Percentiles rank a stretch among this genome's conserved stretches.
Conservation (phyloP, 2,329 filamentous ascomycete species). For the Falciphora oryzae region DNA sequence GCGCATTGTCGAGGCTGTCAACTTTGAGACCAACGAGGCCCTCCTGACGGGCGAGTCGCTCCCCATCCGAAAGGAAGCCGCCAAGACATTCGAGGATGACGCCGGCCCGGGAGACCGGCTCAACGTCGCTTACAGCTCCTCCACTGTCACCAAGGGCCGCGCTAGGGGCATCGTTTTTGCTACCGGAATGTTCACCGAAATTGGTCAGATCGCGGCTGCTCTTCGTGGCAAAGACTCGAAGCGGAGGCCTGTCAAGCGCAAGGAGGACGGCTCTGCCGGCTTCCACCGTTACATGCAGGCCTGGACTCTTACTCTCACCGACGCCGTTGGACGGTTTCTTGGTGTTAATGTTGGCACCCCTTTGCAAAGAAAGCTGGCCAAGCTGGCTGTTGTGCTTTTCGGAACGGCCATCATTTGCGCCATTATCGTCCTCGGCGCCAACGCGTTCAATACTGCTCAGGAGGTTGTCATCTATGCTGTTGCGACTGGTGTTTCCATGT, state of each 20-base stretch:
- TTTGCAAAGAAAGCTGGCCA: conserved; percentile 58
- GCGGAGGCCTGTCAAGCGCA: conserved; percentile 37
- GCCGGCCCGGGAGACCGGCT: conserved; percentile 54
- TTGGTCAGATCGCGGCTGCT: conserved; percentile 57
- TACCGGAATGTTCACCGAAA: conserved; percentile 55
- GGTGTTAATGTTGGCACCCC: conserved; percentile 62
- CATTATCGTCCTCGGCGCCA: conserved; percentile 58
- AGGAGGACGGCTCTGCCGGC: conserved; percentile 41
- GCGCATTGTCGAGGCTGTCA: conserved; percentile 42
- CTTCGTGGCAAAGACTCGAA: conserved; percentile 48
- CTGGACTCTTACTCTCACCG: conserved; percentile 36
- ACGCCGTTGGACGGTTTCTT: conserved; percentile 53
- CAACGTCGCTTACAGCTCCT: conserved; percentile 57
- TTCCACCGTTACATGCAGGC: conserved; percentile 39
- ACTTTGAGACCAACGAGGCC: conserved; percentile 55
- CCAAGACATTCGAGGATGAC: conserved; percentile 41
- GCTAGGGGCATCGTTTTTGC: conserved; percentile 53
- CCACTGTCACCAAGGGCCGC: conserved; percentile 55
- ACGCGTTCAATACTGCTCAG: conserved; percentile 40
- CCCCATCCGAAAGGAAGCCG: conserved; percentile 48
- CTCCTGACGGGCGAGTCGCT: conserved; percentile 58
- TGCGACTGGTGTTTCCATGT: conserved; percentile 53
- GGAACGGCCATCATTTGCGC: conserved; percentile 59
- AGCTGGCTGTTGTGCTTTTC: conserved; percentile 58
- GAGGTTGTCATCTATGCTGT: conserved; percentile 61